phyloP scores from a whole-genome alignment of 768 basidiomycete genomes.

The Mycena filopes region DNA sequence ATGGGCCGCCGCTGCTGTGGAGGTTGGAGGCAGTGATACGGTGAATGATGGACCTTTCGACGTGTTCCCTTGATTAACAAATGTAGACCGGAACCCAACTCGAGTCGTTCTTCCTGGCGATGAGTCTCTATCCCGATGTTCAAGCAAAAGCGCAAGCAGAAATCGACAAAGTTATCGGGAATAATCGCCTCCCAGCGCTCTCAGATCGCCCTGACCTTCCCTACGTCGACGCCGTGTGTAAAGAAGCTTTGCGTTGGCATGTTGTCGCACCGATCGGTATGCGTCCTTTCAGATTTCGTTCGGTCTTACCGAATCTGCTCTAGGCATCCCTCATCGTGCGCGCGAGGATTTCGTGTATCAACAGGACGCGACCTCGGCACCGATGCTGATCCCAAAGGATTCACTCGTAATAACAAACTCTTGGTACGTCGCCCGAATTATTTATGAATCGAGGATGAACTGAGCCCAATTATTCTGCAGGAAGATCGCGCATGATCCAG shows the following conservation, averaged over 20 bases:
- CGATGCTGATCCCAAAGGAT: slow-evolving; percentile 19
- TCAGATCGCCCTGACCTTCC: slow-evolving; percentile 30
- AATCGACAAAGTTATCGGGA: slow-evolving; percentile 46
- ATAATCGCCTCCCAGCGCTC: slow-evolving; percentile 36
- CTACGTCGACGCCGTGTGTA: slow-evolving; percentile 35
- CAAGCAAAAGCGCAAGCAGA: slow-evolving; percentile 47
- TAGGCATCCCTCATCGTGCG: slow-evolving; percentile 16
- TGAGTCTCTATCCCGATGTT: slow-evolving; percentile 44
- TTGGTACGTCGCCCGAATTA: slow-evolving; percentile 2
- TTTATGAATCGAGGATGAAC: not conserved
- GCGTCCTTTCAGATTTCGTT: not conserved
- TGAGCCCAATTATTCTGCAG: not conserved
- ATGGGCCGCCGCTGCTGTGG: slow-evolving; percentile 10
- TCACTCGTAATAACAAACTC: slow-evolving; percentile 19
- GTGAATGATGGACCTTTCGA: not conserved
- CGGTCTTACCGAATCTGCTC: not conserved
- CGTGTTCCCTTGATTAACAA: too few species aligned
- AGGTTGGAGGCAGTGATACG: slow-evolving; percentile 21
- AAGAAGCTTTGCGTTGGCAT: slow-evolving; percentile 35
- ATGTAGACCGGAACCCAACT: slow-evolving; percentile 11
- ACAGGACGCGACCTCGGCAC: not conserved
- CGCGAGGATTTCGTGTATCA: slow-evolving; percentile 21
- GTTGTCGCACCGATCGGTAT: slow-evolving; percentile 30
- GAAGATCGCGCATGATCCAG: slow-evolving; percentile 34
- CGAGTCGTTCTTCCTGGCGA: slow-evolving; percentile 21